Evolutionary conservation across 495 filamentous ascomycete species (phyloP), one percentile per base, ranked within the genome.

Genomic region (Astrocystis sublimbata): DNA sequence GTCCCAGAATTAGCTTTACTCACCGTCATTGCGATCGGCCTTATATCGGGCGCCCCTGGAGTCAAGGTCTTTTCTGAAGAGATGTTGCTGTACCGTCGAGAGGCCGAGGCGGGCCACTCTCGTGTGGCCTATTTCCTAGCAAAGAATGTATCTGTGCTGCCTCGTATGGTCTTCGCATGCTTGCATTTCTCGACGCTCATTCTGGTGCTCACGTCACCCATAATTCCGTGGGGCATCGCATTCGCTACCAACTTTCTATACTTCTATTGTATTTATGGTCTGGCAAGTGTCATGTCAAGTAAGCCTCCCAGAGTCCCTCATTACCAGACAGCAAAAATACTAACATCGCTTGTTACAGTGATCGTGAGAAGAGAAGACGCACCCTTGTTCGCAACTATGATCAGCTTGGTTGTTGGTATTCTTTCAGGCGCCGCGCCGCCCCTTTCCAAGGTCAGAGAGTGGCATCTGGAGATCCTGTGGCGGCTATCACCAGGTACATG

Each of bases 401-500:
- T 75, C 4, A 68, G 68, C 19, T 68, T 84, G 0, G 76, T 85
- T 60, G 74, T 80, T 4, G 81, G 77, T 3, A 77, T 81, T 17
- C 62, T 85, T 10, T 78, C 71, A 12, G 85, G 85, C 1, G 76
- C 79, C 13, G 75, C 74, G 21, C 85, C 84, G 24, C 75, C 75
- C 6, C 68, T 87, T 35, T 57, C 67, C 2, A 79, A 70, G 21
- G 84, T 82, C 2, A 70, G 72, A 33, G 63, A 53, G 0, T 87
- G 84, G 85, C 75, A 83, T 49, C 40, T 87, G 38, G 77, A 73
- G 41, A 86, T 81, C 83, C 67, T 85, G 26, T 87, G 83, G 83
- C 71, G 81, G 12, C 42, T 67, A 5, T 78, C 73, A 19, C 83
- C 84, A 1, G 83, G 76, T 10, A 80, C 80, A 10, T 87, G 83